phyloP scores from a whole-genome alignment of 768 basidiomycete species.

The Lentinula aciculospora region DNA sequence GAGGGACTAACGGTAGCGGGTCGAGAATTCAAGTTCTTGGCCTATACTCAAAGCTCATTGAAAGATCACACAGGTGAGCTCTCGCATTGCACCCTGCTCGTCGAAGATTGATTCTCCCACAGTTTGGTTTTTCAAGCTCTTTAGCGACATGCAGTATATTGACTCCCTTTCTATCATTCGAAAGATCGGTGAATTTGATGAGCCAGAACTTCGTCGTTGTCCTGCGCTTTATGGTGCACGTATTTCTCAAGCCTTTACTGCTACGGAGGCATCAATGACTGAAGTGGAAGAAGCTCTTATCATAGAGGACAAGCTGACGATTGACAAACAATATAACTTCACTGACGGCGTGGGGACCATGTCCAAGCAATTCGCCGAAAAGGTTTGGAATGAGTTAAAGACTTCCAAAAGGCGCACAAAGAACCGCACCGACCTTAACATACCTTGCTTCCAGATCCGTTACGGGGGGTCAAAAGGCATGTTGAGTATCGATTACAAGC shows the following conservation, averaged over 20 bases:
- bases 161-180: slow-evolving; percentile 47
- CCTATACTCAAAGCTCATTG: slow-evolving; percentile 72
- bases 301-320: slow-evolving; percentile 28
- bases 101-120: slow-evolving; percentile 20
- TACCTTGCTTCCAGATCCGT: slow-evolving; percentile 55
- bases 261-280: slow-evolving; percentile 53
- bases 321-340: slow-evolving; percentile 33
- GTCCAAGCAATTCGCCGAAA: slow-evolving; percentile 45
- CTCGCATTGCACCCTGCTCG: not conserved
- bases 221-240: slow-evolving; percentile 70
- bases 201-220: slow-evolving; percentile 44
- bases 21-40: slow-evolving; percentile 55
- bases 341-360: slow-evolving; percentile 68
- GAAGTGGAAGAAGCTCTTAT: slow-evolving; percentile 42
- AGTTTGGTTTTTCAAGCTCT: slow-evolving; percentile 62
- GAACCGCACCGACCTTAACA: slow-evolving; percentile 25
- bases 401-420: not conserved
- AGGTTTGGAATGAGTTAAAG: slow-evolving; percentile 9
- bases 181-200: slow-evolving; percentile 48
- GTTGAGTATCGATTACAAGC: slow-evolving; percentile 42
- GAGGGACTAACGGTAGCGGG: slow-evolving; percentile 49
- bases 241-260: slow-evolving; percentile 69
- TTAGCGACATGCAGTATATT: slow-evolving; percentile 26
- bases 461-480: slow-evolving; percentile 65
- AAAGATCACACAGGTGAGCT: slow-evolving; percentile 35